phyloP scores from a whole-genome alignment of 352 stramenopile species.

The Blastocystis sp. region DNA sequence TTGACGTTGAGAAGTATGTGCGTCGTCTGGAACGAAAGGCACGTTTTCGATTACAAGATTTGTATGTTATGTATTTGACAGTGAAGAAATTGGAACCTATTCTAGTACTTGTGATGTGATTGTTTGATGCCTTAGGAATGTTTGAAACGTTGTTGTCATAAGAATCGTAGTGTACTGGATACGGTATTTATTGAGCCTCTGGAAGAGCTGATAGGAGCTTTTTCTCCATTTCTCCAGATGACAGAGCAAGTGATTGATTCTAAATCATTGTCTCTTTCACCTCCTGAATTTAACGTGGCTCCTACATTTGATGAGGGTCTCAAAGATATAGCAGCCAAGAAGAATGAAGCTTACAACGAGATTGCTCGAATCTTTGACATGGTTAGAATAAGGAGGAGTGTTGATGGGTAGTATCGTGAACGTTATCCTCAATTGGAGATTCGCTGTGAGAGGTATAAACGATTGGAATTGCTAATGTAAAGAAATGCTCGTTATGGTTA shows the following conservation, averaged over 20 bases:
- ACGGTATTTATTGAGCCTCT: neutral
- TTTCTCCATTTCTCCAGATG: slow-evolving; percentile 37
- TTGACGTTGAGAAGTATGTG: slow-evolving; percentile 66
- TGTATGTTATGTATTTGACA: slow-evolving; percentile 47
- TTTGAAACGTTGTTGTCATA: neutral
- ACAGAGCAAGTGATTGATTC: slow-evolving; percentile 62
- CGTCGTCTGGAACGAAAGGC: neutral
- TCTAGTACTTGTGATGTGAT: neutral
- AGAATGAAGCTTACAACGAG: neutral
- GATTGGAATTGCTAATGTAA: neutral
- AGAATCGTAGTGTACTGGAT: neutral
- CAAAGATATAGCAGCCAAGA: slow-evolving; percentile 5
- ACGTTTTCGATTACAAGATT: slow-evolving; percentile 34
- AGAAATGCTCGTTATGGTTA: slow-evolving; percentile 39
- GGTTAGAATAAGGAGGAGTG: neutral
- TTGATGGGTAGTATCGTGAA: neutral
- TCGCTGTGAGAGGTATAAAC: slow-evolving; percentile 62
- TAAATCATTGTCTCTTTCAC: neutral
- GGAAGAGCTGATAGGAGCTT: neutral
- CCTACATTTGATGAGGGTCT: slow-evolving; percentile 58
- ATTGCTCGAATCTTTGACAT: neutral
- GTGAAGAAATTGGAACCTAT: slow-evolving; percentile 39
- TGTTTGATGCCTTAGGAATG: neutral
- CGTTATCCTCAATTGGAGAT: slow-evolving; percentile 51
- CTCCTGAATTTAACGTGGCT: slow-evolving; percentile 31